These are phyloP conservation scores for Melocanna baccifera DNA, from an alignment of 176 grass and related monocot genomes.

Conservation along the genomic window DNA sequence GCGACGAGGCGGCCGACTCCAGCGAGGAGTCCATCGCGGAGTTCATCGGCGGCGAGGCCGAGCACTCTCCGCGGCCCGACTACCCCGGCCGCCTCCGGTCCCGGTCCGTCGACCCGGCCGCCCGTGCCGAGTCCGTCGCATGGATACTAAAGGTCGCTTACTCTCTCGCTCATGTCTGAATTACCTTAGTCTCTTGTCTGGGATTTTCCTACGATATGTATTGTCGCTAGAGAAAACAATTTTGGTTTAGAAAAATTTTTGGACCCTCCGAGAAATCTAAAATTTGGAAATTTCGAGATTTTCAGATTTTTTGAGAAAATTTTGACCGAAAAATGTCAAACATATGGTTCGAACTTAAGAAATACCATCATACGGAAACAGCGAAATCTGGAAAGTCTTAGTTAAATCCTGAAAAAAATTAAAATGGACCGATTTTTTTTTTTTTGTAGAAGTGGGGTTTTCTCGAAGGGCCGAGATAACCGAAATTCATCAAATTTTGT, in stretches of 20 bases:
- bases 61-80: constrained; percentile 34
- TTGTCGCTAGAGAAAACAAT: no score
- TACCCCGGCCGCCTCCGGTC: constrained; percentile 46
- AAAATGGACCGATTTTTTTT: no score
- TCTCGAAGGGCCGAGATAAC: no score
- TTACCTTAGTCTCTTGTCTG: neutral
- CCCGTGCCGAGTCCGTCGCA: constrained; percentile 40
- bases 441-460: no score
- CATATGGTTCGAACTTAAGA: no score
- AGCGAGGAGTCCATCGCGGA: constrained; percentile 19
- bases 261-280: no score
- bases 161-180: neutral
- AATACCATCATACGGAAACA: neutral
- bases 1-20: neutral
- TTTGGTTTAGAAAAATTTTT: no score
- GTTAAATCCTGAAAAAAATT: no score
- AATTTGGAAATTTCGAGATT: no score
- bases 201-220: neutral
- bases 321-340: no score
- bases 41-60: constrained; percentile 5
- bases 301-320: no score
- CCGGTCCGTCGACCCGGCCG: constrained; percentile 27
- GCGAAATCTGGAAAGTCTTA: neutral
- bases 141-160: constrained; percentile 58
- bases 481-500: no score